These are phyloP conservation scores for Ustilago bromivora DNA, from an alignment of 1,284 basidiomycete genomes.

Conservation along the genomic window DNA sequence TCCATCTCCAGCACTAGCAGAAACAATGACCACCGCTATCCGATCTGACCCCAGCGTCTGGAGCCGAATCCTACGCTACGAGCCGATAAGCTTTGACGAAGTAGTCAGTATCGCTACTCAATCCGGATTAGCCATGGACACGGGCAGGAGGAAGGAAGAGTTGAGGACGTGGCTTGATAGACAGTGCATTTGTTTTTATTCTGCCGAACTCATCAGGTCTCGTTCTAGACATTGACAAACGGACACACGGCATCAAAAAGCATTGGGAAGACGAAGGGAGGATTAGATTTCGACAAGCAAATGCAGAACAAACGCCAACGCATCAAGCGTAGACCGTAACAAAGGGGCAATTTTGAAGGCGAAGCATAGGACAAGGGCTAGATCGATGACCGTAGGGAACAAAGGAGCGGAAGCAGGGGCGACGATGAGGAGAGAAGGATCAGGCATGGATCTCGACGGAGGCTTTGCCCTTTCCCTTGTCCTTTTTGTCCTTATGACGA, in stretches of 20 bases:
- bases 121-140: slow-evolving; percentile 20
- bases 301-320: slow-evolving; percentile 5
- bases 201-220: slow-evolving; percentile 27
- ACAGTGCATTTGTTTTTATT: slow-evolving; percentile 48
- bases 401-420: slow-evolving; percentile 6
- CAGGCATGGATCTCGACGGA: not conserved
- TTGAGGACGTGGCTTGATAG: slow-evolving; percentile 40
- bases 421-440: not conserved
- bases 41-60: slow-evolving; percentile 10
- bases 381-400: not conserved
- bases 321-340: slow-evolving; percentile 21
- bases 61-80: slow-evolving; percentile 36
- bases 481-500: not conserved
- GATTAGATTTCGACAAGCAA: slow-evolving; percentile 5
- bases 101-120: slow-evolving; percentile 35
- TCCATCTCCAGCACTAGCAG: slow-evolving; percentile 24
- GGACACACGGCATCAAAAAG: not conserved
- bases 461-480: not conserved
- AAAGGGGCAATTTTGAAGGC: not conserved
- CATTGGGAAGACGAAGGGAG: not conserved
- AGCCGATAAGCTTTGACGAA: slow-evolving; percentile 50
- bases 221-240: slow-evolving; percentile 26
- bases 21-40: slow-evolving; percentile 31
- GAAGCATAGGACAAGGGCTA: not conserved
- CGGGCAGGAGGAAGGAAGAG: slow-evolving; percentile 36